These are phyloP conservation scores for Boletus reticulatus DNA, from an alignment of 768 basidiomycete genomes.

Conservation along the genomic window DNA sequence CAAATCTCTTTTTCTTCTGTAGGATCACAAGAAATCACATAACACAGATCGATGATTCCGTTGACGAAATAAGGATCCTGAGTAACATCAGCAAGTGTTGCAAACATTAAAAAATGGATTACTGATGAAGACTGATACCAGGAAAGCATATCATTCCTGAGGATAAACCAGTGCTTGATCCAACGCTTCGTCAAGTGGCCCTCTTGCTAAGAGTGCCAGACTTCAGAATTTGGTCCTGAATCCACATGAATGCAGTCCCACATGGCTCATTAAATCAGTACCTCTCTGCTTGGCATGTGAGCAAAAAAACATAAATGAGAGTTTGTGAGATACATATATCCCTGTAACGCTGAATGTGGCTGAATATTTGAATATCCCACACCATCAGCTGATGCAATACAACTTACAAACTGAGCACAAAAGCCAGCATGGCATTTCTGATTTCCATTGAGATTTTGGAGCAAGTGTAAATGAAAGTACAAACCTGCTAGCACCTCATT, in stretches of 20 bases:
- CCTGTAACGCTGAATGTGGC: slow-evolving; percentile 72
- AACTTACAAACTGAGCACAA: slow-evolving; percentile 83
- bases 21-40: slow-evolving; percentile 87
- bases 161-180: slow-evolving; percentile 94
- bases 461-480: slow-evolving; percentile 20
- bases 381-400: not conserved
- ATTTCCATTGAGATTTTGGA: slow-evolving; percentile 7
- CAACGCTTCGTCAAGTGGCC: slow-evolving; percentile 87
- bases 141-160: slow-evolving; percentile 93
- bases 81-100: slow-evolving; percentile 1
- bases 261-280: slow-evolving; percentile 30
- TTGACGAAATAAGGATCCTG: slow-evolving; percentile 98
- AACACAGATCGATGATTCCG: slow-evolving; percentile 93
- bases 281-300: slow-evolving; percentile 89
- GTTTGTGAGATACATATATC: slow-evolving; percentile 95
- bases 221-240: slow-evolving; percentile 87
- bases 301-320: slow-evolving; percentile 96
- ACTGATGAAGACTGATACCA: slow-evolving; percentile 97
- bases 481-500: slow-evolving; percentile 82
- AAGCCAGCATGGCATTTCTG: slow-evolving; percentile 94
- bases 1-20: slow-evolving; percentile 76
- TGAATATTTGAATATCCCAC: slow-evolving; percentile 2
- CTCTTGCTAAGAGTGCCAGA: slow-evolving; percentile 89
- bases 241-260: slow-evolving; percentile 11
- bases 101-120: slow-evolving; percentile 23